Evolutionary conservation across 371 early-diverging fungal genomes (phyloP).

Genomic region (Lichtheimia hyalospora): DNA sequence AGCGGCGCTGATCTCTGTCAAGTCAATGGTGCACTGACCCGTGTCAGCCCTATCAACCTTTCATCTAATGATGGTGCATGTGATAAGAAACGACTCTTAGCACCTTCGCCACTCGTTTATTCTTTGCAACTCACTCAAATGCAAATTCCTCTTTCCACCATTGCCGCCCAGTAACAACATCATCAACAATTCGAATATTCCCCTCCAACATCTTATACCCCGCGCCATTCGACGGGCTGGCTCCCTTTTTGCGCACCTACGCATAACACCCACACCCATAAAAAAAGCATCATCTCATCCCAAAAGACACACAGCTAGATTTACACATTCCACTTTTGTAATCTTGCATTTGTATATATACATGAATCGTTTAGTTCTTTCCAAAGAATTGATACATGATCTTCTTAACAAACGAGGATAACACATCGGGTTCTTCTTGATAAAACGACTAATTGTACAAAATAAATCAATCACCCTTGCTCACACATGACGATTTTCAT

Average conservation of each 20-base stretch:
- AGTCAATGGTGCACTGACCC: constrained; percentile 37
- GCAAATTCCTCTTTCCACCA: constrained; percentile 39
- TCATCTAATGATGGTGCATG: background rate
- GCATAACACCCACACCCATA: no score
- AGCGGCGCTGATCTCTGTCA: constrained; percentile 32
- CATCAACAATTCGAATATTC: background rate
- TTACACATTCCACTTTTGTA: no score
- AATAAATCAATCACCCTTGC: background rate
- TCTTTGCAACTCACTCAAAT: constrained; percentile 46
- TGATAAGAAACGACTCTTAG: constrained; percentile 19
- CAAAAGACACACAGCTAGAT: no score
- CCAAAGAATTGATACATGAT: constrained; percentile 59
- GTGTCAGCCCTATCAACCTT: constrained; percentile 9
- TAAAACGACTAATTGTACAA: constrained; percentile 49
- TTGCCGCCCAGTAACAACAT: constrained; percentile 25
- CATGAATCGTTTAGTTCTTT: constrained; percentile 39
- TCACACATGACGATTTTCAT: background rate
- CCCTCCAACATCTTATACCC: no score
- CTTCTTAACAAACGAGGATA: constrained; percentile 58
- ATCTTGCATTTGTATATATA: constrained; percentile 1
- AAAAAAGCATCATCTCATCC: background rate
- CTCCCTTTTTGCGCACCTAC: background rate
- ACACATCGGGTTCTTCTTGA: constrained; percentile 61
- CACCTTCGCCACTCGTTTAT: constrained; percentile 37
- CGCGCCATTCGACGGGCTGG: background rate